phyloP scores from a whole-genome alignment of 805 yeast genomes.

The Vanderwaltozyma yarrowii region DNA sequence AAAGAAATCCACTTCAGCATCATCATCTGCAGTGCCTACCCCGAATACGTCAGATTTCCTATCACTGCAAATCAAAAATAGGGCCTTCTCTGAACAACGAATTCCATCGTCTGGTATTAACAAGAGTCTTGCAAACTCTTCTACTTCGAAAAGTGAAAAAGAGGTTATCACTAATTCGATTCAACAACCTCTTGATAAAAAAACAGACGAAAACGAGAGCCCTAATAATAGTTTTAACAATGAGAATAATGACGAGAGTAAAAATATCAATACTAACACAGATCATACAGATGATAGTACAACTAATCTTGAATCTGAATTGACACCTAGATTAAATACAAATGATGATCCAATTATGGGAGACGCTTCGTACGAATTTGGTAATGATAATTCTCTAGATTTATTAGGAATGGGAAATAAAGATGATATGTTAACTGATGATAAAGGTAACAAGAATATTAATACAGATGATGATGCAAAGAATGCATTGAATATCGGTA shows the following conservation, averaged over 20 bases:
- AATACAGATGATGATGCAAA: background rate
- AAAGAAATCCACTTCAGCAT: conserved; percentile 4
- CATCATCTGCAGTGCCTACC: conserved; percentile 6
- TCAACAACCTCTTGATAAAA: no score
- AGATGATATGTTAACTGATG: conserved; percentile 2
- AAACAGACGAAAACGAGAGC: no score
- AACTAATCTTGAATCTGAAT: background rate
- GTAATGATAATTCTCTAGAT: conserved; percentile 1
- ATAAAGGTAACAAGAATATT: background rate
- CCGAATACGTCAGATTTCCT: conserved; percentile 4
- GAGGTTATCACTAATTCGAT: no score
- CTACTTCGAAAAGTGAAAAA: no score
- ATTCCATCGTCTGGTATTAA: background rate
- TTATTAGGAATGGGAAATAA: conserved; percentile 2
- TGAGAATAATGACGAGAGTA: no score
- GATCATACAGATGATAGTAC: background rate
- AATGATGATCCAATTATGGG: conserved; percentile 4
- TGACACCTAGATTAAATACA: background rate
- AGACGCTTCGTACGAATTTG: conserved; percentile 1
- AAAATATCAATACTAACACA: no score
- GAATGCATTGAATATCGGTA: background rate
- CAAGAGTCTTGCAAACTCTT: background rate
- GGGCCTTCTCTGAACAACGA: no score
- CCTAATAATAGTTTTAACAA: no score
- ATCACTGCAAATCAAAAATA: no score